Percentiles rank a stretch among this genome's conserved stretches.
Conservation (phyloP, 208 protist species). For the Trypanosoma boissoni region DNA sequence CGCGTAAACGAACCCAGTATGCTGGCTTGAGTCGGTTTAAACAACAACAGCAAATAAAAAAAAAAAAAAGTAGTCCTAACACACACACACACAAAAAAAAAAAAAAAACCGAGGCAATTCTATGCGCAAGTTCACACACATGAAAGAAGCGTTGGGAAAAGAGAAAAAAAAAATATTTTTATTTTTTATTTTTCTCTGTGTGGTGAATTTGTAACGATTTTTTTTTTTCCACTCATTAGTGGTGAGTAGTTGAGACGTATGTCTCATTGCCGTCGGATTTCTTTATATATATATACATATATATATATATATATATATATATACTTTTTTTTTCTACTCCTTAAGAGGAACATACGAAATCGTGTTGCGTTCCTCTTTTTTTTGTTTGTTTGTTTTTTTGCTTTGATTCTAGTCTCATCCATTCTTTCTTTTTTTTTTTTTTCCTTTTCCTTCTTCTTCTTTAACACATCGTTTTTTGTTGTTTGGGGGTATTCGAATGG, state of each 20-base stretch:
- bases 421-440: constrained; percentile 10
- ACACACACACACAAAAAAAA: constrained; percentile 10
- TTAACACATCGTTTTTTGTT: background rate
- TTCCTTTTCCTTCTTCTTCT: background rate
- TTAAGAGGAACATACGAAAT: too few relatives aligned
- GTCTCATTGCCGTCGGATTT: too few relatives aligned
- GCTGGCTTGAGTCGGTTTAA: background rate
- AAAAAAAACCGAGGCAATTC: constrained; percentile 1
- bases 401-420: too few relatives aligned
- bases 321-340: too few relatives aligned
- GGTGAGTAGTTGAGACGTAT: too few relatives aligned
- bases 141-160: too few relatives aligned
- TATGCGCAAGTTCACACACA: too few relatives aligned
- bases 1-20: background rate
- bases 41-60: background rate
- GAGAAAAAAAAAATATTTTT: background rate
- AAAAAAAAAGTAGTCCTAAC: constrained; percentile 3
- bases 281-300: too few relatives aligned
- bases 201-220: constrained; percentile 5
- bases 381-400: constrained; percentile 12
- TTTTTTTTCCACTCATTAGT: too few relatives aligned
- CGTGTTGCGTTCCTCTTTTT: too few relatives aligned
- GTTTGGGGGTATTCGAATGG: constrained; percentile 1
- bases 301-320: too few relatives aligned
- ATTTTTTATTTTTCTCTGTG: constrained; percentile 3